Percentiles rank a stretch among this genome's conserved stretches.
These are phyloP conservation scores for Neopestalotiopsis rosae DNA, from an alignment of 2,329 filamentous ascomycete genomes.

Conservation along the genomic window DNA sequence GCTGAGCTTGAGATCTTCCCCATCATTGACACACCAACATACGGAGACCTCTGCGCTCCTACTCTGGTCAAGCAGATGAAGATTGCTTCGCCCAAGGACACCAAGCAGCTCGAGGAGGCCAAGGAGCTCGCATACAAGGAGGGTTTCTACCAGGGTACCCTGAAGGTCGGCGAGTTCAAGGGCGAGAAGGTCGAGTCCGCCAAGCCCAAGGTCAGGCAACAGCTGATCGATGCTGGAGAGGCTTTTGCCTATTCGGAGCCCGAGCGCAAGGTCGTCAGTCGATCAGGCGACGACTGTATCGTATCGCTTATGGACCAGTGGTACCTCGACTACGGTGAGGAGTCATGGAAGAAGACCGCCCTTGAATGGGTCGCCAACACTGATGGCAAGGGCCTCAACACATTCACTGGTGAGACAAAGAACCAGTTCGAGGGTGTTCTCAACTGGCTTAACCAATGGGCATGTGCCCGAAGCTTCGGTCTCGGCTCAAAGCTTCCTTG, in stretches of 20 bases:
- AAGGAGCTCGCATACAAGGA: constrained; percentile 98
- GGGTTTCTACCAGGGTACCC: constrained; percentile 92
- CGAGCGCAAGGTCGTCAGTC: constrained; percentile 84
- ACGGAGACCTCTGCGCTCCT: constrained; percentile 83
- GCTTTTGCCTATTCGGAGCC: constrained; percentile 96
- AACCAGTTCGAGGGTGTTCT: constrained; percentile 85
- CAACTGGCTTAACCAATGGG: constrained; percentile 92
- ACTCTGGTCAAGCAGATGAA: constrained; percentile 89
- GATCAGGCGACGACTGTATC: constrained; percentile 91
- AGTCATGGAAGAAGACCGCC: constrained; percentile 80
- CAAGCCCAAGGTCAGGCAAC: constrained; percentile 82
- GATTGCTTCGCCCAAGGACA: constrained; percentile 95
- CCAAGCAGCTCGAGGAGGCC: constrained; percentile 86
- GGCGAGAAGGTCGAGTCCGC: constrained; percentile 86
- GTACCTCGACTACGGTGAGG: constrained; percentile 96
- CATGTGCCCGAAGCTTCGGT: constrained; percentile 89
- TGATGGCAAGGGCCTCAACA: constrained; percentile 73
- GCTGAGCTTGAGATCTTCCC: constrained; percentile 87
- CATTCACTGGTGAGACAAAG: constrained; percentile 78
- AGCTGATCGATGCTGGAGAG: constrained; percentile 76
- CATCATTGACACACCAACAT: constrained; percentile 87
- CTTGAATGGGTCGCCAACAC: constrained; percentile 74
- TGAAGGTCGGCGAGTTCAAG: constrained; percentile 87
- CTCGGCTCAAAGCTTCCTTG: constrained; percentile 94
- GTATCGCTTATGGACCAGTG: constrained; percentile 91